Evolutionary conservation across 495 filamentous ascomycete species (phyloP).

Genomic region (Trichoderma erinaceum): DNA sequence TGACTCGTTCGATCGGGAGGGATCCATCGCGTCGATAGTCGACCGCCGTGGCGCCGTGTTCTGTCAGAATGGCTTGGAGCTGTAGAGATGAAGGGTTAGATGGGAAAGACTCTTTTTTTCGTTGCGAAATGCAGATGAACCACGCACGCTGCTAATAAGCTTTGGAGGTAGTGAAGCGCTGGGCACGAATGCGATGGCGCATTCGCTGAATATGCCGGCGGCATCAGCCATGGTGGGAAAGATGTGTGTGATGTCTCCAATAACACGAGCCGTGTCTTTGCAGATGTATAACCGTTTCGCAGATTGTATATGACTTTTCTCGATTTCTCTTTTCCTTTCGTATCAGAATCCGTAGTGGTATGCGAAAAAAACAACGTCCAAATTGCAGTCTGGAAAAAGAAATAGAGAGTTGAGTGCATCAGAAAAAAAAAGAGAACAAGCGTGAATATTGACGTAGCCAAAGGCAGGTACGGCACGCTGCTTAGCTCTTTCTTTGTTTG

Average conservation of each 20-base stretch:
- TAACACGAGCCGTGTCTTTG: background rate
- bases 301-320: background rate
- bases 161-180: constrained; percentile 37
- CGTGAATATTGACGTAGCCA: background rate
- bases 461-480: background rate
- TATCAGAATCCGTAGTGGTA: background rate
- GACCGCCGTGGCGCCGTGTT: constrained; percentile 51
- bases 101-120: background rate
- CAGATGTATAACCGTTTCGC: background rate
- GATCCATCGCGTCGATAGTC: constrained; percentile 37
- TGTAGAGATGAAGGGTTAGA: constrained; percentile 32
- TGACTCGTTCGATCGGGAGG: constrained; percentile 54
- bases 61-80: constrained; percentile 39
- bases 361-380: background rate
- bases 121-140: constrained; percentile 17
- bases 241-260: background rate
- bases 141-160: constrained; percentile 37
- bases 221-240: constrained; percentile 36
- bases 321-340: background rate
- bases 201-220: constrained; percentile 31
- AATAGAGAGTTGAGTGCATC: no score
- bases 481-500: background rate
- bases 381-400: no score
- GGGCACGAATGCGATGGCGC: constrained; percentile 39
- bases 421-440: background rate